Base-by-base conservation (phyloP, 768 basidiomycete genomes). In the Lactarius indigo region DNA sequence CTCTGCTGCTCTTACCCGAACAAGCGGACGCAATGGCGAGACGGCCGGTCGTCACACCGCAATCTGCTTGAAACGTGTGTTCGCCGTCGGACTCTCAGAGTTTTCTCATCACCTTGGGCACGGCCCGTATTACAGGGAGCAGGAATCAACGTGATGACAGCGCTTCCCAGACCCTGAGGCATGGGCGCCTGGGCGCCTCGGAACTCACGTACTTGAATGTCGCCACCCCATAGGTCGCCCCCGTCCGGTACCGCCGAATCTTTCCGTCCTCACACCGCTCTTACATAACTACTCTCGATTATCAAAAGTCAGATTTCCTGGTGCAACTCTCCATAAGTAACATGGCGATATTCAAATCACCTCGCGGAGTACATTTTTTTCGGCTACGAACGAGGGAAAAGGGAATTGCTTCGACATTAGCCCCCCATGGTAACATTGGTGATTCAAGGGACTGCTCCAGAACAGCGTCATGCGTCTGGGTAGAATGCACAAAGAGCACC, bases 401-500 rank as follows among this genome's bases (percentile, higher is more conserved):
- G 35, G 47, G 61, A 52, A 55, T 58, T 63, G 30, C 56, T 52
- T 66, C 61, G 47, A 66, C 61, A n/a, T 33, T 57, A 54, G 50
- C 61, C 61, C 61, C 65, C n/a, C 30, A 26, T 52, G 35, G 61
- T 62, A 47, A 50, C 55, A 57, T 57, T 61, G 65, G 30, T 54
- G 65, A 69, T 56, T 42, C 55, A 37, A 62, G 60, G 60, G 59
- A 31, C 47, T 37, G 65, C 65, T 62, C 61, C 65, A 62, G 61
- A 62, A 57, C 61, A 42, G 57, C 57, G 39, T 63, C 57, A 66
- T 68, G 60, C 57, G 58, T 63, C 58, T 56, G 60, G 55, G 44
- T 57, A 26, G 57, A 68, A 68, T 69, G 68, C 35, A 59, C 58
- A 56, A 28, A 65, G 63, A 56, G 61, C 50, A 63, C 59, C 68